A percentile compares a stretch with the other conserved stretches of the same genome.
phyloP scores from a whole-genome alignment of 495 filamentous ascomycete genomes.

The Neurospora sp. region DNA sequence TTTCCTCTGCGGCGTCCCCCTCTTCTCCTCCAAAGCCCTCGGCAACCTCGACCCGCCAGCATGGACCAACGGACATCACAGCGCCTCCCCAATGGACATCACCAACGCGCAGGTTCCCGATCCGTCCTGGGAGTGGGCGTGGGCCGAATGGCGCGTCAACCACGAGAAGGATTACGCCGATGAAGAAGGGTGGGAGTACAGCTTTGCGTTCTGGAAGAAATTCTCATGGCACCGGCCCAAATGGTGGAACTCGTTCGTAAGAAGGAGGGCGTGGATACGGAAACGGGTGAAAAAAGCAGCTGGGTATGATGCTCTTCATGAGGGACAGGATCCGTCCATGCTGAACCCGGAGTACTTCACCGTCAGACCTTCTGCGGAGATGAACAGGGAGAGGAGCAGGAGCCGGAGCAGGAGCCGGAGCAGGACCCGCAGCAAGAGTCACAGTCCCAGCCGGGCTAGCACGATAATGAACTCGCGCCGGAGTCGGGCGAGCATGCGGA shows the following conservation, averaged over 20 bases:
- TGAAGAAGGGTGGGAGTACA: conserved; percentile 93
- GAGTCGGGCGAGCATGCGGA: not conserved
- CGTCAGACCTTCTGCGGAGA: conserved; percentile 43
- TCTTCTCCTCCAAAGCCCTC: conserved; percentile 78
- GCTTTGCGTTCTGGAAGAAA: conserved; percentile 64
- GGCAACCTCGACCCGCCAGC: conserved; percentile 75
- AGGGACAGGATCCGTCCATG: conserved; percentile 42
- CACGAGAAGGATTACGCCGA: conserved; percentile 65
- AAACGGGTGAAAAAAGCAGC: conserved; percentile 56
- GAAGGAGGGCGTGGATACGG: conserved; percentile 79
- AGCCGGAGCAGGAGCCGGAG: conserved; percentile 16
- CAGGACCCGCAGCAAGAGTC: conserved; percentile 18
- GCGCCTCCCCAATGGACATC: conserved; percentile 73
- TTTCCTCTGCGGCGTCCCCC: conserved; percentile 79
- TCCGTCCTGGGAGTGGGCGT: conserved; percentile 93
- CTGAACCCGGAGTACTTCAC: conserved; percentile 83
- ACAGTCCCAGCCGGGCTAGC: conserved; percentile 11
- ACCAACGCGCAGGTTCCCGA: conserved; percentile 87
- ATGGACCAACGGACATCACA: conserved; percentile 63
- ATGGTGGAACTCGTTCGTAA: conserved; percentile 89
- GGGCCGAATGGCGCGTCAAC: conserved; percentile 90
- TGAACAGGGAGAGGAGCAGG: conserved; percentile 27
- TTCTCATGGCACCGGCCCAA: conserved; percentile 87
- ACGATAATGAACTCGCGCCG: not conserved
- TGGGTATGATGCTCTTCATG: conserved; percentile 13